Evolutionary conservation across 257 asterid genomes (phyloP), one percentile per base, ranked within the genome.

Genomic region (Capsicum pubescens): DNA sequence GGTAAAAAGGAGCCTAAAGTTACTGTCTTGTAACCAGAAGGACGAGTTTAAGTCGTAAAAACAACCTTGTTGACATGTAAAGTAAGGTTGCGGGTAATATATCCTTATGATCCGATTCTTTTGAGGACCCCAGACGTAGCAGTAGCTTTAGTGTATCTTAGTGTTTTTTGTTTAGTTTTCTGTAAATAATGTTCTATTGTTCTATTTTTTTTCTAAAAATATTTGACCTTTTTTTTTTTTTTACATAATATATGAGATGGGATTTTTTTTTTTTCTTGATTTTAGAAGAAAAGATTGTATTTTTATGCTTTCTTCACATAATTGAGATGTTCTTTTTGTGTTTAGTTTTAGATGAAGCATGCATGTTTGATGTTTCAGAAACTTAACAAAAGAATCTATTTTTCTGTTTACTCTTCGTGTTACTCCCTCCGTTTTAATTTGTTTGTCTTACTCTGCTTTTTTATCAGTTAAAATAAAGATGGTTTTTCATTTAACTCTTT

Each of bases 281-380:
- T 42, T 69, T 42, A 8, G 55, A 4, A 74, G 61, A 74, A 74
- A 74, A 61, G 50, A 0, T 74, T 21, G 59, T 21, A 21, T 61
- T 74, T 74, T 35, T 48, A 39, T 42, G 8, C 14, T 69, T 69
- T 69, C 12, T 60, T 60, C 12, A 60, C 35, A 60, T 60, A n/a
- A 60, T n/a, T n/a, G 9, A n/a, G 67, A 60, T 59, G 67, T 19
- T 60, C 67, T 60, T 60, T 60, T 13, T 68, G 36, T 39, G 19
- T 68, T 68, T 36, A 15, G 76, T 36, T 68, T 68, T 35, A 68
- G 52, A 36, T 68, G 76, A 68, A 39, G 52, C 15, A 68, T 68
- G 50, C 76, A 36, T 36, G 52, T 0, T 68, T 68, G 52, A 36
- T 68, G 52, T 0, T 68, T 68, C 76, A 36, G 50, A 14, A 68